phyloP scores from a whole-genome alignment of 2,329 filamentous ascomycete genomes.

The Ascochyta viciae-villosae region DNA sequence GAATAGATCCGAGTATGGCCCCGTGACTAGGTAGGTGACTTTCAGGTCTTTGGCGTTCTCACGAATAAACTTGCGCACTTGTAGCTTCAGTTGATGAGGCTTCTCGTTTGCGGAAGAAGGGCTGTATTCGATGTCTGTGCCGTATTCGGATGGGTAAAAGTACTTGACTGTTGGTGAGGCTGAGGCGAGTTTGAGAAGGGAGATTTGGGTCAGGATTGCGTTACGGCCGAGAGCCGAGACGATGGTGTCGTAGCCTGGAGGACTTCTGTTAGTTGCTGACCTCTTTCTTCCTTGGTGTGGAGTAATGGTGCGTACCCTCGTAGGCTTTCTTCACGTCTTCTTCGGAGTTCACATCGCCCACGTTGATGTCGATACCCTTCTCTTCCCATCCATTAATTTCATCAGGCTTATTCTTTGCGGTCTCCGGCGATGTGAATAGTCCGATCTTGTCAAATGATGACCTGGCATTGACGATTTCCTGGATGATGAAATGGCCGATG shows the following conservation, averaged over 20 bases:
- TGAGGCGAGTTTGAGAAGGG: conserved; percentile 67
- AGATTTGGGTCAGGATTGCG: conserved; percentile 67
- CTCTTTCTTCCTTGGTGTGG: background rate
- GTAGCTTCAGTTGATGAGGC: conserved; percentile 74
- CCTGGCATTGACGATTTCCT: conserved; percentile 57
- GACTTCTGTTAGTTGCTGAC: no score
- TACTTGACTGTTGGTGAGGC: conserved; percentile 61
- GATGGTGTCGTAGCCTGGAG: conserved; percentile 66
- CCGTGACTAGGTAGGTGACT: conserved; percentile 73
- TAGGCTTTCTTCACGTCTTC: conserved; percentile 65
- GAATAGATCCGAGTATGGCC: conserved; percentile 72
- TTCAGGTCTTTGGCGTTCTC: conserved; percentile 62
- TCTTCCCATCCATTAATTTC: conserved; percentile 57
- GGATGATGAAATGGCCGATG: conserved; percentile 60
- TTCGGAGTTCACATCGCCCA: conserved; percentile 62
- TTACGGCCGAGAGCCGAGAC: conserved; percentile 69
- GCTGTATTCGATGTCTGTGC: conserved; percentile 62
- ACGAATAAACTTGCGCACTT: conserved; percentile 68
- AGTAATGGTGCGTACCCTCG: conserved; percentile 45
- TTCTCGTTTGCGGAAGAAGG: conserved; percentile 65
- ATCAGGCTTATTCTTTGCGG: conserved; percentile 58
- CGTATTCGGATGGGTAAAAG: conserved; percentile 67
- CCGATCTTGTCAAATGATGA: conserved; percentile 58
- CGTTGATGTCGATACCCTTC: conserved; percentile 61
- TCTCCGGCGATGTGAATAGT: conserved; percentile 64